Evolutionary conservation across 805 yeast genomes (phyloP).

Genomic region (Lachancea lanzarotensis): DNA sequence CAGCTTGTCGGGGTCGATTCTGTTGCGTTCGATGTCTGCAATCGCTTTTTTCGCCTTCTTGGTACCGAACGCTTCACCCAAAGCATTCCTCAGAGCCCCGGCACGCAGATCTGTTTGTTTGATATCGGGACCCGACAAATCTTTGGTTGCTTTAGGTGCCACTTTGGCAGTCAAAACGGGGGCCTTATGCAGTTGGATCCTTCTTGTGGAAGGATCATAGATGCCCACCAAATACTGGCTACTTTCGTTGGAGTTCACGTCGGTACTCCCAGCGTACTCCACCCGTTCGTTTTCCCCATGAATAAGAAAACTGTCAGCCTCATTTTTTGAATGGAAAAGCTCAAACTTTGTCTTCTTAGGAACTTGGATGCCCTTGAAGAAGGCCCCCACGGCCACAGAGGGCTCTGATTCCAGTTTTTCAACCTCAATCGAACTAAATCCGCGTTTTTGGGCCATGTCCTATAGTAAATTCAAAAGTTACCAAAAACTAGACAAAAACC

Average conservation of each 20-base stretch:
- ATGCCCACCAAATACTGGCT: slow-evolving; percentile 66
- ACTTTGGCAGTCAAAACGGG: slow-evolving; percentile 61
- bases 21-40: slow-evolving; percentile 69
- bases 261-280: slow-evolving; percentile 60
- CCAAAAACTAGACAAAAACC: background rate
- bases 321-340: slow-evolving; percentile 44
- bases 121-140: slow-evolving; percentile 54
- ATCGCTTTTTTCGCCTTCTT: slow-evolving; percentile 92
- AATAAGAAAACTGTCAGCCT: slow-evolving; percentile 39
- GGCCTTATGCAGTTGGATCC: slow-evolving; percentile 56
- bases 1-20: slow-evolving; percentile 78
- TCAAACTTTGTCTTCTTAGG: slow-evolving; percentile 56
- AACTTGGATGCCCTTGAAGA: slow-evolving; percentile 68
- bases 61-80: slow-evolving; percentile 97
- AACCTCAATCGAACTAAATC: slow-evolving; percentile 18
- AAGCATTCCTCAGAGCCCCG: slow-evolving; percentile 63
- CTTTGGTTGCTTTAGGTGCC: slow-evolving; percentile 53
- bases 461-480: background rate
- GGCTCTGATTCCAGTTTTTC: slow-evolving; percentile 41
- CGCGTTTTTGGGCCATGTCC: slow-evolving; percentile 15
- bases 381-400: slow-evolving; percentile 55
- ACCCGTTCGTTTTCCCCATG: slow-evolving; percentile 76
- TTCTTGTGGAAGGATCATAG: slow-evolving; percentile 60
- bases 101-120: slow-evolving; percentile 46
- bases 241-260: slow-evolving; percentile 32